Evolutionary conservation across 805 yeast genomes (phyloP).

Genomic region (Myxozyma melibiosi): DNA sequence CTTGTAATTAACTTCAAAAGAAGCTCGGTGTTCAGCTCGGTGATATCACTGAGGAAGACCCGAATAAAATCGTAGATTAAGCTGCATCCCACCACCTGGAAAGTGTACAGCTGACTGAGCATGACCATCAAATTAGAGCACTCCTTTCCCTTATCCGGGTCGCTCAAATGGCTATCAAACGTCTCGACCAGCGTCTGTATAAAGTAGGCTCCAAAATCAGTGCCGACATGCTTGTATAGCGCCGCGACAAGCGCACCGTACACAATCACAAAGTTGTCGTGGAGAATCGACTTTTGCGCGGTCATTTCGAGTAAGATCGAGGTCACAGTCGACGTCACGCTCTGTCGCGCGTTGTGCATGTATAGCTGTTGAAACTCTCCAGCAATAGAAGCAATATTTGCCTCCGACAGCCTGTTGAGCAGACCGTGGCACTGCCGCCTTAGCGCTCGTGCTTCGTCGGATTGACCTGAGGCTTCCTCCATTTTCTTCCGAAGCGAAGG

Average conservation of each 20-base stretch:
- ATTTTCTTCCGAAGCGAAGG: constrained; percentile 67
- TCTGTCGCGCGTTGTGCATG: constrained; percentile 68
- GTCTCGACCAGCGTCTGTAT: constrained; percentile 78
- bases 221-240: constrained; percentile 75
- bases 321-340: constrained; percentile 73
- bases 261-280: constrained; percentile 76
- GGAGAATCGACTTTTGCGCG: constrained; percentile 60
- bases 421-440: constrained; percentile 75
- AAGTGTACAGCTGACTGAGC: constrained; percentile 72
- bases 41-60: constrained; percentile 52
- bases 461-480: constrained; percentile 44
- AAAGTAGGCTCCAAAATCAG: constrained; percentile 85
- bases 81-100: constrained; percentile 73
- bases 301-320: constrained; percentile 66
- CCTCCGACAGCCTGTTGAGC: constrained; percentile 84
- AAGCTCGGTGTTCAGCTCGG: constrained; percentile 76
- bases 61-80: constrained; percentile 77
- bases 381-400: constrained; percentile 72
- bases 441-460: constrained; percentile 54
- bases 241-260: constrained; percentile 79
- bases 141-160: constrained; percentile 45
- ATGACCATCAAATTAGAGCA: constrained; percentile 71
- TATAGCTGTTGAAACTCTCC: constrained; percentile 68
- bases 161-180: constrained; percentile 52
- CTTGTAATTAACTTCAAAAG: constrained; percentile 68